Conservation (phyloP, 192 early-diverging fungal genomes). For the Linnemannia hyalina region DNA sequence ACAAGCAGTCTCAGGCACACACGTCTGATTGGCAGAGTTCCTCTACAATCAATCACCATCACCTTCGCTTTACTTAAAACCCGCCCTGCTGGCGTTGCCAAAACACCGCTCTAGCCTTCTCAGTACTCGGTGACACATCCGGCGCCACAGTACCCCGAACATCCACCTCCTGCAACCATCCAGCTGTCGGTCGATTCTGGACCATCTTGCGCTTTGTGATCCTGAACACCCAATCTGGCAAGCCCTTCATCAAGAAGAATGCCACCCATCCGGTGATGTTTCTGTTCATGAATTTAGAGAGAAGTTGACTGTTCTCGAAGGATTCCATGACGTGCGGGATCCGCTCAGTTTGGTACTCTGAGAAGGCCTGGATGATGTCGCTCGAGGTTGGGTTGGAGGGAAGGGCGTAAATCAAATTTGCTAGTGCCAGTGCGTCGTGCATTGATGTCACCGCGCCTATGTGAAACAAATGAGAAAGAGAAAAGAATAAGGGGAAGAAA, state of each 20-base stretch:
- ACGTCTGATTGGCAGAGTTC: neutral
- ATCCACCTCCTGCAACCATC: neutral
- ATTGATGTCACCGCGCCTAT: neutral
- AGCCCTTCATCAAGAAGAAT: neutral
- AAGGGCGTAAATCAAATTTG: neutral
- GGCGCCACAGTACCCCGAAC: neutral
- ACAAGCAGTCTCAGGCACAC: neutral
- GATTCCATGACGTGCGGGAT: neutral
- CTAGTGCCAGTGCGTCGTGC: neutral
- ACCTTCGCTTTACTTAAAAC: neutral
- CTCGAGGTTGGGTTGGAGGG: neutral
- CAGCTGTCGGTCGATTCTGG: neutral
- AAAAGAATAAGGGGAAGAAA: neutral
- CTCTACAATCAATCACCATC: neutral
- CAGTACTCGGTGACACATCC: neutral
- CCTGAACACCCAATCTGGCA: neutral
- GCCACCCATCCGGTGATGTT: neutral
- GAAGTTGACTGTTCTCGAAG: neutral
- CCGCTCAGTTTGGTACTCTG: slow-evolving; percentile 1
- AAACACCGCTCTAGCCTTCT: neutral
- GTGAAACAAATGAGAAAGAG: neutral
- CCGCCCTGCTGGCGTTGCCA: neutral
- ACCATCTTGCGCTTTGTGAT: neutral
- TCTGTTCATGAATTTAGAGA: neutral
- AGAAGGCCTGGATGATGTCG: neutral